Percentiles rank a stretch among this genome's conserved stretches.
Conservation (phyloP, 345 rosid genomes). For the Brassica cretica region DNA sequence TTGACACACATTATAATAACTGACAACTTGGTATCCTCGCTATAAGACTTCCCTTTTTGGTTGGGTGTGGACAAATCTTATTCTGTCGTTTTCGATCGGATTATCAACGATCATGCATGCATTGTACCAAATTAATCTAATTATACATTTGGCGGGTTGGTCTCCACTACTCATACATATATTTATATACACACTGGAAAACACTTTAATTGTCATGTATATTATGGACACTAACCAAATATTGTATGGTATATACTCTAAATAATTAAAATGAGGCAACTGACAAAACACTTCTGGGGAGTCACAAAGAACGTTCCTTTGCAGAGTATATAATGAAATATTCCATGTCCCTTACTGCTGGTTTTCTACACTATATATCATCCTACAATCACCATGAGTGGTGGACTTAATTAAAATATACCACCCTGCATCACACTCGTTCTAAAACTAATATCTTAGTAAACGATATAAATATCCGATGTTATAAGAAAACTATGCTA, state of each 20-base stretch:
- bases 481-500: no score
- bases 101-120: constrained; percentile 35
- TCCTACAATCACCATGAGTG: constrained; percentile 11
- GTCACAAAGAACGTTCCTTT: constrained; percentile 32
- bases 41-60: not conserved
- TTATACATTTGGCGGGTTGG: constrained; percentile 11
- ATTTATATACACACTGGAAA: constrained; percentile 3
- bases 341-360: constrained; percentile 27
- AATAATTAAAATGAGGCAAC: not conserved
- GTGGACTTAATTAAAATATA: not conserved
- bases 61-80: constrained; percentile 10
- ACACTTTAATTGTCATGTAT: not conserved
- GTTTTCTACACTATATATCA: constrained; percentile 6
- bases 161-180: constrained; percentile 27
- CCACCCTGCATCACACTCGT: not conserved
- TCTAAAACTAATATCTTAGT: not conserved
- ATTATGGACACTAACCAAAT: not conserved
- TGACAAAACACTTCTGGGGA: constrained; percentile 22
- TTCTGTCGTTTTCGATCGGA: constrained; percentile 28
- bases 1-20: not conserved
- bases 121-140: not conserved
- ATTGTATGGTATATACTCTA: not conserved
- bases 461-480: not conserved
- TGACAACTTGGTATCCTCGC: not conserved
- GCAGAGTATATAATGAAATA: constrained; percentile 28